Conservation (phyloP, 805 yeast genomes). For the Blastobotrys chiropterorum region DNA sequence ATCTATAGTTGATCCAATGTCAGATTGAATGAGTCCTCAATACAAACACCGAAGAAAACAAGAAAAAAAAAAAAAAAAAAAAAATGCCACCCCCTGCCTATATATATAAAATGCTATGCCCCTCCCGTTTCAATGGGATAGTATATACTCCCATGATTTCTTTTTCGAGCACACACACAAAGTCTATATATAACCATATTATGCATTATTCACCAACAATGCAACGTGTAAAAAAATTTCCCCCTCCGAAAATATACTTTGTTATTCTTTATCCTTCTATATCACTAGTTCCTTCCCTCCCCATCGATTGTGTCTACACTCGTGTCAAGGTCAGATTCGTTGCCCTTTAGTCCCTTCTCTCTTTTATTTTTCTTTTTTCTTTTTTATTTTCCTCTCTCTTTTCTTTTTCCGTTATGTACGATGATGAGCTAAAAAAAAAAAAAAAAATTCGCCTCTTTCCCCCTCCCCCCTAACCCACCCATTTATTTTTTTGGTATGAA, state of each 20-base stretch:
- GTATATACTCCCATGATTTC: background rate
- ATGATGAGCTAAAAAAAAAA: background rate
- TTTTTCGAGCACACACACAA: background rate
- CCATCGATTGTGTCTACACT: too few species aligned
- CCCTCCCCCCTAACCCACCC: background rate
- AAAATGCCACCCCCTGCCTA: background rate
- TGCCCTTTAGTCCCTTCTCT: background rate
- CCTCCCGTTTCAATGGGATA: background rate
- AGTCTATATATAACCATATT: background rate
- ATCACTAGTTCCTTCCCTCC: too few species aligned
- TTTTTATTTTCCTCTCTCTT: background rate
- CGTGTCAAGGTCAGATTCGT: too few species aligned
- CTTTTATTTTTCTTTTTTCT: background rate
- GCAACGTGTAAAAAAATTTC: background rate
- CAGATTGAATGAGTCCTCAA: background rate
- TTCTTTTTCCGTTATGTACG: background rate
- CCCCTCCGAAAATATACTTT: background rate
- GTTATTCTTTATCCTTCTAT: background rate
- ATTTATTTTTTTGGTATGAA: background rate
- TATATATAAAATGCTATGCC: background rate
- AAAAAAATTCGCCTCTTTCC: background rate
- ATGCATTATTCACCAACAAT: background rate
- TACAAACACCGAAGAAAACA: background rate
- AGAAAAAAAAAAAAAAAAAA: too few species aligned
- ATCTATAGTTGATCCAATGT: background rate